phyloP scores from a whole-genome alignment of 495 filamentous ascomycete genomes.

The Friedmanniomyces simplex region DNA sequence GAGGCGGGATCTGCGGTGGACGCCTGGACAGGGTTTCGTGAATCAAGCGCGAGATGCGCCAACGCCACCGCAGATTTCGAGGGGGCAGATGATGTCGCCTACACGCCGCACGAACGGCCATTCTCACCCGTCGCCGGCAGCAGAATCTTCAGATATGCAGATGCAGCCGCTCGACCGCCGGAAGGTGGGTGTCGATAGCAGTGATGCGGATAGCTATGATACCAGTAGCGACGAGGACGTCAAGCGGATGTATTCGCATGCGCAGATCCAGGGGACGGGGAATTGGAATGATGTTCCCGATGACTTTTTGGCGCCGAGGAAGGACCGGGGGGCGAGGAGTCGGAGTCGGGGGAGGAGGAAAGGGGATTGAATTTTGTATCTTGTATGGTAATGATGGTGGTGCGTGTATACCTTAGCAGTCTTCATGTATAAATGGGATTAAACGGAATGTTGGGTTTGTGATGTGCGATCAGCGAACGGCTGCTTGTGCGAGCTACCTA shows the following conservation, averaged over 20 bases:
- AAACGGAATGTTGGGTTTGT: too few species aligned
- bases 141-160: constrained; percentile 8
- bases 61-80: background rate
- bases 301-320: constrained; percentile 25
- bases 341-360: constrained; percentile 13
- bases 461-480: too few species aligned
- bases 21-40: constrained; percentile 15
- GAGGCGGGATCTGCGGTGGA: constrained; percentile 14
- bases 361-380: constrained; percentile 8
- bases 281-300: constrained; percentile 33
- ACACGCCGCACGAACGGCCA: background rate
- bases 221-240: constrained; percentile 24
- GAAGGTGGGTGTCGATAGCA: constrained; percentile 8
- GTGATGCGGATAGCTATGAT: constrained; percentile 25
- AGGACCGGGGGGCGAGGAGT: constrained; percentile 6
- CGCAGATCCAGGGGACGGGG: constrained; percentile 13
- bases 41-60: background rate
- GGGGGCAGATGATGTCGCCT: background rate
- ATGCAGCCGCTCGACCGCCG: constrained; percentile 25
- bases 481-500: too few species aligned
- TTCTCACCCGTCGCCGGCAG: constrained; percentile 1
- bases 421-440: too few species aligned
- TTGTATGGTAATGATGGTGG: background rate
- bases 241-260: constrained; percentile 9
- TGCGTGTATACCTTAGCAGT: background rate